Evolutionary conservation across 2,329 filamentous ascomycete species (phyloP).

Genomic region (Colletotrichum eremochloae): DNA sequence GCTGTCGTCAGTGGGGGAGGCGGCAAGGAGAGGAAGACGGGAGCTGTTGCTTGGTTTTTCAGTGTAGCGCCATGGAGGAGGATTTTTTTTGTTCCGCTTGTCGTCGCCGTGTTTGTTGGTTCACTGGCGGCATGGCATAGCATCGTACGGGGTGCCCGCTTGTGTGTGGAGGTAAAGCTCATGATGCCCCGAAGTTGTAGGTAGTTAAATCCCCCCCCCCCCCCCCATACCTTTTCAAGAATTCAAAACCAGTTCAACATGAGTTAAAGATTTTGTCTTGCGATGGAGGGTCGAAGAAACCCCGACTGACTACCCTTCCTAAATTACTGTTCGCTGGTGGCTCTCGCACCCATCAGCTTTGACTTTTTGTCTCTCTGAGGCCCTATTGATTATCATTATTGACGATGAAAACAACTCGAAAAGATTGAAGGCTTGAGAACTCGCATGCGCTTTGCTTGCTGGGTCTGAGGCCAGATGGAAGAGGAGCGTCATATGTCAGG

Average conservation of each 20-base stretch:
- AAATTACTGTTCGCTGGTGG: not conserved
- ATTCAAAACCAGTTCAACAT: constrained; percentile 31
- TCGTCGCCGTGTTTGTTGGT: constrained; percentile 18
- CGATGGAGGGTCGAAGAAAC: not conserved
- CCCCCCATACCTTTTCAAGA: constrained; percentile 22
- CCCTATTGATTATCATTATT: not conserved
- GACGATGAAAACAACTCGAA: not conserved
- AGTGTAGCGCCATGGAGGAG: constrained; percentile 22
- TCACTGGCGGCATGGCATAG: constrained; percentile 33
- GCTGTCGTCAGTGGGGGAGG: constrained; percentile 12
- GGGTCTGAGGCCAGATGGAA: not conserved
- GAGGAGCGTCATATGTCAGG: not conserved
- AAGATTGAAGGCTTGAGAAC: not conserved
- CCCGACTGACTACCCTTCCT: not conserved
- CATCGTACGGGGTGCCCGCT: constrained; percentile 31
- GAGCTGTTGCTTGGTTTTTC: constrained; percentile 19
- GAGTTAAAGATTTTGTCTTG: not conserved
- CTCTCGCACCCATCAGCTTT: not conserved
- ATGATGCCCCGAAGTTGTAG: constrained; percentile 27
- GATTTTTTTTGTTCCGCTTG: constrained; percentile 14
- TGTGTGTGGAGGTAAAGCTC: constrained; percentile 31
- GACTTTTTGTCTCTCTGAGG: not conserved
- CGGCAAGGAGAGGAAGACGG: constrained; percentile 25
- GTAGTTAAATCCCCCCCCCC: constrained; percentile 34
- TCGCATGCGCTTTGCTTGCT: not conserved